These are phyloP conservation scores for Globisporangium spinosum DNA, from an alignment of 352 stramenopile genomes.

Conservation along the genomic window DNA sequence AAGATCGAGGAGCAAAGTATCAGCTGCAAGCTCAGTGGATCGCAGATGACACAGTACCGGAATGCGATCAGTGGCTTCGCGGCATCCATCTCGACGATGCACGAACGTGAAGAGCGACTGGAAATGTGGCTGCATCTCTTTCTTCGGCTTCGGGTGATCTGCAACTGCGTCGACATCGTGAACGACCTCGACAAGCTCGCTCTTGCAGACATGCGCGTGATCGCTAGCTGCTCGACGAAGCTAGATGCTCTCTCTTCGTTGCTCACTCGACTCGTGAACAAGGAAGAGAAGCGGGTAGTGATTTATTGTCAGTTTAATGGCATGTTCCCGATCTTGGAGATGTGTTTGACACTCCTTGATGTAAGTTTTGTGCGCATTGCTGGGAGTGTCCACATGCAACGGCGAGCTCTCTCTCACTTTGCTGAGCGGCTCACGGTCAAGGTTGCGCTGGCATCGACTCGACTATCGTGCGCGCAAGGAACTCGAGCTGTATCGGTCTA, in stretches of 20 bases:
- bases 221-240: conserved; percentile 63
- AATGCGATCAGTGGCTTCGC: conserved; percentile 55
- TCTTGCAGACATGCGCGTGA: conserved; percentile 56
- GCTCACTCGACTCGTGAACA: conserved; percentile 44
- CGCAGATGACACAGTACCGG: conserved; percentile 66
- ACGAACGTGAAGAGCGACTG: conserved; percentile 48
- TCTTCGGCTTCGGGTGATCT: conserved; percentile 61
- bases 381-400: conserved; percentile 47
- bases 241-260: conserved; percentile 50
- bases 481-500: conserved; percentile 57
- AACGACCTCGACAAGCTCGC: conserved; percentile 75
- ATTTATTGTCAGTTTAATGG: conserved; percentile 74
- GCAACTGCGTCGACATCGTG: conserved; percentile 79
- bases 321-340: conserved; percentile 71
- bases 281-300: conserved; percentile 68
- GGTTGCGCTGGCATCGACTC: conserved; percentile 70
- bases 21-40: conserved; percentile 43
- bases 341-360: conserved; percentile 61
- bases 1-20: conserved; percentile 84
- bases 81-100: conserved; percentile 32
- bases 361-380: conserved; percentile 65
- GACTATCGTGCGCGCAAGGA: conserved; percentile 37
- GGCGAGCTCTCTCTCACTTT: conserved; percentile 69
- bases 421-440: conserved; percentile 50
- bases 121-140: conserved; percentile 63